Conservation (phyloP, 164 flowering plant species). For the Chimonanthus salicifolius region DNA sequence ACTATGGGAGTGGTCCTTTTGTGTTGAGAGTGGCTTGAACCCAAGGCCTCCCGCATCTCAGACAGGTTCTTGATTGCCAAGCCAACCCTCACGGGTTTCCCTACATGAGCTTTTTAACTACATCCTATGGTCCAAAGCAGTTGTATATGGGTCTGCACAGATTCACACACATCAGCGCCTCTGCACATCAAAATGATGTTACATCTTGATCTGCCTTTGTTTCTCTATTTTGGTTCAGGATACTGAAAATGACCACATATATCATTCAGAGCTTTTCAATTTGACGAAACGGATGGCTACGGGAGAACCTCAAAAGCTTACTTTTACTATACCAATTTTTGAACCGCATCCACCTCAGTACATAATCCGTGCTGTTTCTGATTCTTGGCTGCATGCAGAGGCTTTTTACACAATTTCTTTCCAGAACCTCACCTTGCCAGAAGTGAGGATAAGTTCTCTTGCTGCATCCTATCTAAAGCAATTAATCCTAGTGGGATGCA, state of each 20-base stretch:
- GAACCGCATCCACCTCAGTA: conserved; percentile 99
- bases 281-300: conserved; percentile 78
- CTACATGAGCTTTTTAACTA: background rate
- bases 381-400: conserved; percentile 92
- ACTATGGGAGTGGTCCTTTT: no score
- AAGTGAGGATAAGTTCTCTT: conserved; percentile 37
- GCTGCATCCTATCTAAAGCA: background rate
- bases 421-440: conserved; percentile 83
- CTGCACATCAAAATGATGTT: background rate
- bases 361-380: conserved; percentile 89
- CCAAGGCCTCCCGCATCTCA: no score
- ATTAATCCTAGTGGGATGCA: background rate
- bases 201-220: background rate
- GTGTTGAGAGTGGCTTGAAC: no score
- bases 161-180: background rate
- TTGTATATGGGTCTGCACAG: background rate
- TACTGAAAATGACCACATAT: conserved; percentile 90
- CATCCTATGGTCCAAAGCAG: background rate
- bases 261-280: conserved; percentile 90
- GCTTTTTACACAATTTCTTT: conserved; percentile 79
- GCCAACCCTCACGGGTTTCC: no score
- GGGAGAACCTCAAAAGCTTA: conserved; percentile 83
- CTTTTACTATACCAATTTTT: conserved; percentile 93
- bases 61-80: no score
- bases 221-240: conserved; percentile 47